These are phyloP conservation scores for Helminthosporium solani DNA, from an alignment of 2,329 filamentous ascomycete species.

Conservation along the genomic window DNA sequence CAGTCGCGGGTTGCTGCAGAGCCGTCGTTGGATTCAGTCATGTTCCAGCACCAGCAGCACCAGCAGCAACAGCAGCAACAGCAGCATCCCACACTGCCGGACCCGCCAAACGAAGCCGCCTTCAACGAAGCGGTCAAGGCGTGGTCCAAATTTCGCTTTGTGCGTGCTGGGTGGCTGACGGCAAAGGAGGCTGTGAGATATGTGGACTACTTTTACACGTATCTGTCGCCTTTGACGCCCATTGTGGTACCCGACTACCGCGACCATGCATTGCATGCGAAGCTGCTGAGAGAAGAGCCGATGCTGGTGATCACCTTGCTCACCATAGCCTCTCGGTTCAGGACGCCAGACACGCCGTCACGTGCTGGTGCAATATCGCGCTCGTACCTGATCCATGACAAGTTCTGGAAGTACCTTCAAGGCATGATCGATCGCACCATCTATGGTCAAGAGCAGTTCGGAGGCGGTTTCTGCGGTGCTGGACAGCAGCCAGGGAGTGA, in stretches of 20 bases:
- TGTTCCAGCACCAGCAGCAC: too few relatives aligned
- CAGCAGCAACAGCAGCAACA: too few relatives aligned
- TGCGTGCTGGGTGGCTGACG: conserved; percentile 96
- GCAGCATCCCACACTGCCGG: conserved; percentile 21
- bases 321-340: conserved; percentile 86
- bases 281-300: conserved; percentile 83
- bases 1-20: conserved; percentile 28
- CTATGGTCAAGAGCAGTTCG: conserved; percentile 95
- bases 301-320: conserved; percentile 89
- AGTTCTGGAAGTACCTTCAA: conserved; percentile 90
- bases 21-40: conserved; percentile 33
- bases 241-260: conserved; percentile 91
- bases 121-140: conserved; percentile 70
- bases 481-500: conserved; percentile 66
- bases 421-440: conserved; percentile 94
- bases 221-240: conserved; percentile 86
- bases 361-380: conserved; percentile 71
- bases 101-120: conserved; percentile 37
- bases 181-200: conserved; percentile 91
- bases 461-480: conserved; percentile 78
- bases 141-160: conserved; percentile 92
- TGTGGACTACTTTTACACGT: conserved; percentile 93
- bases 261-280: conserved; percentile 74
- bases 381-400: conserved; percentile 89
- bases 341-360: conserved; percentile 69